Evolutionary conservation across 768 basidiomycete genomes (phyloP).

Genomic region (Tubosaeta sp.): DNA sequence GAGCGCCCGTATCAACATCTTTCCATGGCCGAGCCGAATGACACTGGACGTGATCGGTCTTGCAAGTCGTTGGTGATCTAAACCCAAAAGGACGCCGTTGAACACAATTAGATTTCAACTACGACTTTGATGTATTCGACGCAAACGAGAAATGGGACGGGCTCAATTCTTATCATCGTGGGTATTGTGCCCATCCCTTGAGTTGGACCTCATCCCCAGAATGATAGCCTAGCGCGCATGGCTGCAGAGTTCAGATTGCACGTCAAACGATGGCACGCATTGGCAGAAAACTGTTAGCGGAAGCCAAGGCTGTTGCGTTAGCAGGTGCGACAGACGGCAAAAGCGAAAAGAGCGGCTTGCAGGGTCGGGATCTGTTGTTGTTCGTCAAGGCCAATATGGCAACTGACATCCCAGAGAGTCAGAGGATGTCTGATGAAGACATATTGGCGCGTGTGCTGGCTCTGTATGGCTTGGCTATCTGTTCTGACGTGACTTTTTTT

Average conservation of each 20-base stretch:
- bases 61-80: not conserved
- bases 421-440: conserved; percentile 59
- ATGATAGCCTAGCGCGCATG: not conserved
- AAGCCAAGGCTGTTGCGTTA: conserved; percentile 17
- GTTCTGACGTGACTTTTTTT: not conserved
- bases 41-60: not conserved
- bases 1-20: not conserved
- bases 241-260: not conserved
- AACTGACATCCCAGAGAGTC: conserved; percentile 49
- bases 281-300: not conserved
- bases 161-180: not conserved
- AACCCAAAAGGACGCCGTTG: not conserved
- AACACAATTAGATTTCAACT: not conserved
- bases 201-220: not conserved
- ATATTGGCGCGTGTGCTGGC: conserved; percentile 47
- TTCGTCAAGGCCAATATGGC: conserved; percentile 26
- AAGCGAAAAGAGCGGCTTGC: conserved; percentile 32
- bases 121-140: not conserved
- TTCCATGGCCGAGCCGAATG: not conserved
- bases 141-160: not conserved
- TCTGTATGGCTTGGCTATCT: no score
- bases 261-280: not conserved
- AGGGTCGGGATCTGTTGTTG: conserved; percentile 53
- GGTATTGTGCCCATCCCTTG: not conserved
- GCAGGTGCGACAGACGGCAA: conserved; percentile 22